Evolutionary conservation across 139 green algal species (phyloP), one percentile per base, ranked within the genome.

Genomic region (Medakamo hakoo): DNA sequence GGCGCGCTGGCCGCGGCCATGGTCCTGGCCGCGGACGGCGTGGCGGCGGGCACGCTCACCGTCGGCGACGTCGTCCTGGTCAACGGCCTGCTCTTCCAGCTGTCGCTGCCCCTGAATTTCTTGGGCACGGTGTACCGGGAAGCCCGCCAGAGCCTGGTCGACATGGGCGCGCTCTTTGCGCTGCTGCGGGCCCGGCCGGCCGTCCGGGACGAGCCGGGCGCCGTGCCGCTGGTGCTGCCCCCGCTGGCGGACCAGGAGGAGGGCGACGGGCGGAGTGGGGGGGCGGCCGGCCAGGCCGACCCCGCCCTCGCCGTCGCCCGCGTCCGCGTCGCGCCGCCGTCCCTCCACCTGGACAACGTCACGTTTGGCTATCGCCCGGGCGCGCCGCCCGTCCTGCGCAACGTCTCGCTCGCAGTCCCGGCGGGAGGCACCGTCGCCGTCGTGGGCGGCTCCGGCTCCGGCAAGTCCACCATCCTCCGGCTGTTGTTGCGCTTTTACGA

Each of bases 81-180:
- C 57, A 95, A 98, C 62, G 92, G 86, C 16, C 82, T 97, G 65
- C 78, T 98, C 21, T 94, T 98, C 76, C 91, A 97, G 81, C 81
- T 98, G 62, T 95, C 86, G 61, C 79, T 96, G 77, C 92, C 92
- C 4, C 82, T 98, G 40, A 98, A 98, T 81, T 98, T 98, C 74
- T 75, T 98, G 62, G 92, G 92, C 52, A 92, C 88, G 0, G 89
- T 98, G 27, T 98, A 98, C 70, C 81, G 92, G 0, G 92, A 97
- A 73, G 93, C 86, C 21, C 86, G 87, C 68, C 92, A 98, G 80
- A 85, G 73, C 25, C 76, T 98, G 31, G 71, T 95, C 4, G 92
- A 98, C 79, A 98, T 98, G 92, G 86, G 85, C 3, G 76, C 84
- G 48, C 94, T 98, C 83, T 97, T 98, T 72, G 70, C 69, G 1